Base-by-base conservation (phyloP, 2,329 filamentous ascomycete genomes). In the Nectriaceae sp. region DNA sequence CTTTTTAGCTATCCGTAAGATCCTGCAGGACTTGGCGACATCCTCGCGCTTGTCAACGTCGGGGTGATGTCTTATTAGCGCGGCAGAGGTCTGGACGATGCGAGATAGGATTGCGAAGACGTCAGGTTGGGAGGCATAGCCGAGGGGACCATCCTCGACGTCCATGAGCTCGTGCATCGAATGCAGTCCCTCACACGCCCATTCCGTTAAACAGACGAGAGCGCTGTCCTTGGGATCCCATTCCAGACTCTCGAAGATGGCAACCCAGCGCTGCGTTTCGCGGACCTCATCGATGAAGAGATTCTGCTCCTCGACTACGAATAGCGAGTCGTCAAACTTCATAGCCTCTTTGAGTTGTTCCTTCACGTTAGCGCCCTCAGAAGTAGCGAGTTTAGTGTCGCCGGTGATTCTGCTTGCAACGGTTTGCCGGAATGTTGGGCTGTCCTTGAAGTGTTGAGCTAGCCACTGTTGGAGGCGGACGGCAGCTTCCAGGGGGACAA, bases 271-370 rank as follows among this genome's bases (percentile, higher is more conserved):
- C 16, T 77, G 71, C 3, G 84, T 76, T 66, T 97, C 92, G 40
- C 84, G 77, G 5, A 90, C 82, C 57, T 91, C 85, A 65, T 97
- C 93, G 42, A 93, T 75, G 67, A 90, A 97, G n/a, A 97, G 77
- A 65, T 99, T 99, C 65, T 96, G 91, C 66, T 95, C 92, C 70
- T 99, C 94, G 47, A 90, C 79, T 1, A 82, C 86, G 65, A 99
- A 99, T 1, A 99, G 79, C 3, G 85, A 77, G 53, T 84, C 81
- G 62, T 89, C 81, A 57, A 78, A 74, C 46, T 71, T 68, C 60
- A 83, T 65, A 4, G 79, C 77, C 8, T 64, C 53, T 3, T 62
- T 52, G 18, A 85, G 70, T 47, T 77, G 73, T 2, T 57, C 42
- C 20, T 63, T 61, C 0, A 74, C 71, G 0, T 71, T 42, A 4